Conservation (phyloP, 2,329 filamentous ascomycete genomes). For the Paecilomyces variotii region DNA sequence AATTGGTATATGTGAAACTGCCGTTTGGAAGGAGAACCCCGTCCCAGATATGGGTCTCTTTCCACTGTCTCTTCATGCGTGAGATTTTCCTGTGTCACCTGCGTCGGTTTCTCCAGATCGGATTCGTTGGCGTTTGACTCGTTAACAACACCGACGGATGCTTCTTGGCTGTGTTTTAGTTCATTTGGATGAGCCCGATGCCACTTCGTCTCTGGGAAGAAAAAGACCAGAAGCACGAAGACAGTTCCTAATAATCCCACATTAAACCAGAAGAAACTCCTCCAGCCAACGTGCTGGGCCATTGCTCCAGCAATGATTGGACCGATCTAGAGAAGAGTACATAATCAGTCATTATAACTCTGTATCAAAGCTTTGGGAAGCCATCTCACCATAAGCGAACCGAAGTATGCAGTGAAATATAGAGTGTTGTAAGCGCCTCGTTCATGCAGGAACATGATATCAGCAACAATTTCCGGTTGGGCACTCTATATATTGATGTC, state of each 20-base stretch:
- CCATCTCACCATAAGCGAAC: conserved; percentile 47
- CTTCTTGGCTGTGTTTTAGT: conserved; percentile 1
- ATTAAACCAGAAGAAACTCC: conserved; percentile 61
- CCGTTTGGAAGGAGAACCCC: conserved; percentile 45
- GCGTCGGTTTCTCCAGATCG: conserved; percentile 10
- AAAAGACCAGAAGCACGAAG: conserved; percentile 46
- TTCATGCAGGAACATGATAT: conserved; percentile 58
- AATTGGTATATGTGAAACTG: conserved; percentile 51
- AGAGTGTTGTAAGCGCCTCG: conserved; percentile 55
- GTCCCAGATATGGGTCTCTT: conserved; percentile 48
- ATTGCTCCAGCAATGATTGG: conserved; percentile 55
- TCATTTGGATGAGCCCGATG: conserved; percentile 36
- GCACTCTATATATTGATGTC: conserved; percentile 34
- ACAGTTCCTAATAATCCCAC: conserved; percentile 46
- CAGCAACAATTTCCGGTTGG: conserved; percentile 56
- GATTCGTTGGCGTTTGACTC: conserved; percentile 7
- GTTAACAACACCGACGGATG: conserved; percentile 1
- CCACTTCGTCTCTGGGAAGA: conserved; percentile 58
- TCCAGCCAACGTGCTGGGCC: conserved; percentile 51
- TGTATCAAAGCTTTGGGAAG: conserved; percentile 5
- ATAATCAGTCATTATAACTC: conserved; percentile 1
- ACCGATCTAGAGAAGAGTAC: conserved; percentile 32
- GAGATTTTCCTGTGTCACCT: conserved; percentile 10
- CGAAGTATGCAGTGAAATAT: conserved; percentile 58
- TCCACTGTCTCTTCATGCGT: conserved; percentile 23